phyloP scores from a whole-genome alignment of 805 yeast genomes.

The Ogataea paraovalis region DNA sequence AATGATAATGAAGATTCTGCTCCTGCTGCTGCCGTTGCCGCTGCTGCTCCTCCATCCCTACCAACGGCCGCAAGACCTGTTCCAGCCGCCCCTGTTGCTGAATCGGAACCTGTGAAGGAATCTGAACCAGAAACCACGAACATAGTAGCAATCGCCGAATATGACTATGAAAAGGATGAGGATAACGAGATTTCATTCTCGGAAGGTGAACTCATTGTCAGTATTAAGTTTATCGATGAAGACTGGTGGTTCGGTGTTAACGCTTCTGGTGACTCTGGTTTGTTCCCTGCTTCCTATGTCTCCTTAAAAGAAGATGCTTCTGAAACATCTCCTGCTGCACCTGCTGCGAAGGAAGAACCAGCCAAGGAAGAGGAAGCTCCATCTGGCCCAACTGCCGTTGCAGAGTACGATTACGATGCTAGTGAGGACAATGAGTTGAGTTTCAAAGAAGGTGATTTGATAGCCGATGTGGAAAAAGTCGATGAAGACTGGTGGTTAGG shows the following conservation, averaged over 20 bases:
- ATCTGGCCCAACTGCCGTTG: constrained; percentile 48
- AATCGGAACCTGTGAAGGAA: constrained; percentile 15
- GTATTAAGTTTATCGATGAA: constrained; percentile 66
- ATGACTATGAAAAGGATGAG: constrained; percentile 72
- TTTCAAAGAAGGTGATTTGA: constrained; percentile 79
- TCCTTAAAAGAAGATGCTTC: constrained; percentile 29
- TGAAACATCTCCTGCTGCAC: constrained; percentile 15
- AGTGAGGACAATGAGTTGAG: constrained; percentile 88
- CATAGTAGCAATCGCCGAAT: constrained; percentile 66
- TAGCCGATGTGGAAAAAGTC: constrained; percentile 78
- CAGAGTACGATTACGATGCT: constrained; percentile 80
- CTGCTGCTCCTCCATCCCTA: constrained; percentile 7
- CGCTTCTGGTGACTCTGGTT: constrained; percentile 42
- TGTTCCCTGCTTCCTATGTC: constrained; percentile 57
- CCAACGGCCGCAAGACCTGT: constrained; percentile 2
- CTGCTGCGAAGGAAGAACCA: constrained; percentile 18
- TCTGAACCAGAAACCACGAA: constrained; percentile 22
- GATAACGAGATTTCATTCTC: constrained; percentile 66
- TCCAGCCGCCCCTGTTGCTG: constrained; percentile 9
- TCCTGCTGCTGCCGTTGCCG: constrained; percentile 17
- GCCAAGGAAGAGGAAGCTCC: constrained; percentile 15
- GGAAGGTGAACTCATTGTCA: constrained; percentile 65
- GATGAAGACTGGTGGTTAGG: constrained; percentile 99
- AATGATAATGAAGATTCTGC: constrained; percentile 16
- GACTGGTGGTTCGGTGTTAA: constrained; percentile 61